Conservation (phyloP, 2,329 filamentous ascomycete species). For the Magnaporthiopsis rhizophila region DNA sequence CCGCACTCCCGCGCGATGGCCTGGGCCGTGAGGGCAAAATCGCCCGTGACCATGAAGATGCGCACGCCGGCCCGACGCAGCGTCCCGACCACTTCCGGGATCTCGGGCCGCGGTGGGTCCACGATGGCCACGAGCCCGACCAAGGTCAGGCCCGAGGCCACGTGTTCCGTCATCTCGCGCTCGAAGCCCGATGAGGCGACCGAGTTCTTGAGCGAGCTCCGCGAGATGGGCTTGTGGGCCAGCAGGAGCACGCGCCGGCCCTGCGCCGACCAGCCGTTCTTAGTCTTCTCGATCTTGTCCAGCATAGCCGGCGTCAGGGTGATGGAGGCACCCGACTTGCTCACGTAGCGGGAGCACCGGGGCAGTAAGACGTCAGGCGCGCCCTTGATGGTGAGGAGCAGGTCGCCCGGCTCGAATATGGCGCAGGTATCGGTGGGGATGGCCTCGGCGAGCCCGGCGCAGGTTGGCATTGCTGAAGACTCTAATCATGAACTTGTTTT, state of each 20-base stretch:
- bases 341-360: conserved; percentile 51
- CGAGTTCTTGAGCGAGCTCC: conserved; percentile 27
- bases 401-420: conserved; percentile 27
- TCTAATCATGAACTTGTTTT: conserved; percentile 75
- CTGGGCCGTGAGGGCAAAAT: conserved; percentile 66
- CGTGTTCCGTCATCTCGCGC: conserved; percentile 46
- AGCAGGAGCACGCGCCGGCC: conserved; percentile 62
- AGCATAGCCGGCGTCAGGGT: conserved; percentile 38
- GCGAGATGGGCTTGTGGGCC: conserved; percentile 49
- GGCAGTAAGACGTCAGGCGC: conserved; percentile 66
- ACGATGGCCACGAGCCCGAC: conserved; percentile 71
- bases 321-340: conserved; percentile 43
- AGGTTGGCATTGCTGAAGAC: conserved; percentile 40
- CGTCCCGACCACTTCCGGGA: conserved; percentile 56
- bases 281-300: conserved; percentile 46
- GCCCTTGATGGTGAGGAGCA: conserved; percentile 67
- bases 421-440: conserved; percentile 27
- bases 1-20: conserved; percentile 67
- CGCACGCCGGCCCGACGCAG: conserved; percentile 62
- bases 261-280: conserved; percentile 60
- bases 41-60: conserved; percentile 78
- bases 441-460: conserved; percentile 29
- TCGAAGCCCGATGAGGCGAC: conserved; percentile 45
- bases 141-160: conserved; percentile 53
- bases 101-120: conserved; percentile 69